phyloP scores from a whole-genome alignment of 164 flowering plant species.

The Kalanchoe fedtschenkoi region DNA sequence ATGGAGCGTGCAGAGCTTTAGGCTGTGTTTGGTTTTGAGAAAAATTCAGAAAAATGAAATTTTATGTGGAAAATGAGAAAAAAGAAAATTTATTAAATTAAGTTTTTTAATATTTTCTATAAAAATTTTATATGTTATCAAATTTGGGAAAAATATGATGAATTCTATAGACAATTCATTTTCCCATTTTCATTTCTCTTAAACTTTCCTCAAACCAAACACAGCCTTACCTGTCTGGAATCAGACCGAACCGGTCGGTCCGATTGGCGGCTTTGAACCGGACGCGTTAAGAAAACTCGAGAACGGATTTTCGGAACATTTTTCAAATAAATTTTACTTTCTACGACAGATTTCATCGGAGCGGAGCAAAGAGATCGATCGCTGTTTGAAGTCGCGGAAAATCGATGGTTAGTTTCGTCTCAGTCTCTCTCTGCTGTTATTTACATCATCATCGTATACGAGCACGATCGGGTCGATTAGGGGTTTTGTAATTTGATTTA shows the following conservation, averaged over 20 bases:
- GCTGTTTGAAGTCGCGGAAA: neutral
- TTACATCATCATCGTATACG: too few relatives aligned
- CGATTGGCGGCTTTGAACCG: neutral
- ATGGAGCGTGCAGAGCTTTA: too few relatives aligned
- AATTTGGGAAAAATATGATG: too few relatives aligned
- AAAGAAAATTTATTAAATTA: too few relatives aligned
- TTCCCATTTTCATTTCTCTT: neutral
- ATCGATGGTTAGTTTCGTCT: neutral
- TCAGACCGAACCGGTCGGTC: neutral
- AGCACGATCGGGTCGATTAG: neutral
- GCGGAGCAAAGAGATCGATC: neutral
- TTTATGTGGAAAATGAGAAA: too few relatives aligned
- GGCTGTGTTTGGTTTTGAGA: too few relatives aligned
- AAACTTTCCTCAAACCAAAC: neutral
- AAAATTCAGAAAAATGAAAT: too few relatives aligned
- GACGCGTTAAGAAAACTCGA: neutral
- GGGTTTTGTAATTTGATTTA: neutral
- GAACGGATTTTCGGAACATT: neutral
- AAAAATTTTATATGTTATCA: too few relatives aligned
- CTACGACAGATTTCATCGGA: neutral
- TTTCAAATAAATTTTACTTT: neutral
- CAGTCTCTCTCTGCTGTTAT: neutral
- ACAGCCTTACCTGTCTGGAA: too few relatives aligned
- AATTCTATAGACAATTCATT: neutral
- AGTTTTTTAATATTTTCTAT: too few relatives aligned